A percentile compares a stretch with the other conserved stretches of the same genome.
phyloP scores from a whole-genome alignment of 2,329 filamentous ascomycete species.

The Tolypocladium pustulatum region DNA sequence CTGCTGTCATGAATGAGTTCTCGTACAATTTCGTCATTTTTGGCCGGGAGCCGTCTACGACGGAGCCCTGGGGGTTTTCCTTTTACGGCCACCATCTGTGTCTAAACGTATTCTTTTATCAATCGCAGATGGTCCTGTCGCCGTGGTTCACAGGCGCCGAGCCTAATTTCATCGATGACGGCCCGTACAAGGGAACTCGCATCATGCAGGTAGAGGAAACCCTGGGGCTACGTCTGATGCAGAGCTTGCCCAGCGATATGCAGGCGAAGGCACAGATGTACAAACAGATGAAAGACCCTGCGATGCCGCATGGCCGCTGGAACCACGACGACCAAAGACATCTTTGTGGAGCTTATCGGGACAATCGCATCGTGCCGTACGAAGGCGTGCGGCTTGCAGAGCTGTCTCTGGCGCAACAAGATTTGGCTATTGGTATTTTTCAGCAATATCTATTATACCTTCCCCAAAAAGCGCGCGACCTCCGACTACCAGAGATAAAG shows the following conservation, averaged over 20 bases:
- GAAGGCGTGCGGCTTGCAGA: constrained; percentile 51
- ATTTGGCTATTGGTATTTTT: constrained; percentile 14
- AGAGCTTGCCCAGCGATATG: constrained; percentile 36
- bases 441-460: background rate
- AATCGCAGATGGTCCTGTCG: constrained; percentile 53
- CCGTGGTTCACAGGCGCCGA: constrained; percentile 76
- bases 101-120: constrained; percentile 58
- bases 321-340: constrained; percentile 75
- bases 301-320: constrained; percentile 61
- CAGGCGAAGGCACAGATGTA: constrained; percentile 46
- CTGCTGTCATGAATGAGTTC: constrained; percentile 59
- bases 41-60: constrained; percentile 42
- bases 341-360: constrained; percentile 65
- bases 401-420: constrained; percentile 37
- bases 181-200: constrained; percentile 50
- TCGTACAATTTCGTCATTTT: constrained; percentile 71
- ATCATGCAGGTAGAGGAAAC: constrained; percentile 56
- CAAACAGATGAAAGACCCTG: constrained; percentile 48
- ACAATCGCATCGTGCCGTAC: constrained; percentile 67
- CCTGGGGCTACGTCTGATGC: constrained; percentile 60
- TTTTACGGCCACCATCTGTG: constrained; percentile 76
- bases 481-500: constrained; percentile 44
- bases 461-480: constrained; percentile 30
- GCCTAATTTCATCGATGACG: constrained; percentile 62
- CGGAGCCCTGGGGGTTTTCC: constrained; percentile 57